Percentiles rank a stretch among this genome's conserved stretches.
Evolutionary conservation across 257 asterid genomes (phyloP).

Genomic region (Hygrophila difformis): DNA sequence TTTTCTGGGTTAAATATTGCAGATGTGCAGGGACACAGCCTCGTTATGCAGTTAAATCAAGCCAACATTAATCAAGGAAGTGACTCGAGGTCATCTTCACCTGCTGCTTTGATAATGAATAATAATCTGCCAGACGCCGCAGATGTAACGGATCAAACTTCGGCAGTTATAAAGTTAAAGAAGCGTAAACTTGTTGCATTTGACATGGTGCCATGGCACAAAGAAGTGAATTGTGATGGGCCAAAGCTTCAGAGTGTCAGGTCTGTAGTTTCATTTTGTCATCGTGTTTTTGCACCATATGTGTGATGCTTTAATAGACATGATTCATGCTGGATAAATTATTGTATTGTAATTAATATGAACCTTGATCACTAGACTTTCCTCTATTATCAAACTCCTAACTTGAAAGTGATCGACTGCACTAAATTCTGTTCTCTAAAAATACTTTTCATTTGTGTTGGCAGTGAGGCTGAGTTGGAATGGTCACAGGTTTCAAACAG

Average conservation of each 20-base stretch:
- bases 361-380: neutral
- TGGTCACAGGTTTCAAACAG: constrained; percentile 43
- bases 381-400: neutral
- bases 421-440: constrained; percentile 11
- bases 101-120: constrained; percentile 18
- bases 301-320: neutral
- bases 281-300: neutral
- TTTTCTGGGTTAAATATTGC: constrained; percentile 21
- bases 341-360: neutral
- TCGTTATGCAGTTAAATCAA: constrained; percentile 21
- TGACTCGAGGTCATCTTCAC: constrained; percentile 21
- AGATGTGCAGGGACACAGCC: constrained; percentile 16
- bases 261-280: constrained; percentile 15
- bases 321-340: neutral
- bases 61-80: constrained; percentile 23
- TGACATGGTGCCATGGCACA: constrained; percentile 43
- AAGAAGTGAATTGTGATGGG: constrained; percentile 31
- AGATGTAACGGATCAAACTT: constrained; percentile 20
- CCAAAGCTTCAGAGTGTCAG: constrained; percentile 26
- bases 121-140: constrained; percentile 14
- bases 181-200: constrained; percentile 37
- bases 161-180: constrained; percentile 23
- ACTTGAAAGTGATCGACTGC: constrained; percentile 2
- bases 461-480: constrained; percentile 32
- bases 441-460: constrained; percentile 22